Percentiles rank a stretch among this genome's conserved stretches.
Evolutionary conservation across 345 rosid genomes (phyloP).

Genomic region (Chamaenerion angustifolium): DNA sequence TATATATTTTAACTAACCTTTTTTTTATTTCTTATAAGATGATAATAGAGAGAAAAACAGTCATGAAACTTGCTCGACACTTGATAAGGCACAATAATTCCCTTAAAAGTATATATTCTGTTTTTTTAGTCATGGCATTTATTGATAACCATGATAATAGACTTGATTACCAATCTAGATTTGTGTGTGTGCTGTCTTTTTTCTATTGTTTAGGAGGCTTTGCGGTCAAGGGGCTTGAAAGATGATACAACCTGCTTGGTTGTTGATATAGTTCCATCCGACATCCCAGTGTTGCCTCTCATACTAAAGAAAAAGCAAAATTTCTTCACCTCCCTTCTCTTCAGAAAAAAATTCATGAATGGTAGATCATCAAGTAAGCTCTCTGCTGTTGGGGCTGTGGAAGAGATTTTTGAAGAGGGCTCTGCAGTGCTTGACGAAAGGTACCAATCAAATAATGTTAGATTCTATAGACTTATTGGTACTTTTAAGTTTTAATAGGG

Average conservation of each 20-base stretch:
- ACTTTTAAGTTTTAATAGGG: too few species aligned
- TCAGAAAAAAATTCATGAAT: conserved; percentile 41
- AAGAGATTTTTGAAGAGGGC: conserved; percentile 99
- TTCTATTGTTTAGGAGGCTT: conserved; percentile 54
- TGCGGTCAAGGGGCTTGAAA: conserved; percentile 91
- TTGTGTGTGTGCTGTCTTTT: not conserved
- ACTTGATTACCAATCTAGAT: too few species aligned
- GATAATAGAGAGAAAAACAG: too few species aligned
- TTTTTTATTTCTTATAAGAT: too few species aligned
- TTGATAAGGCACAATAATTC: too few species aligned
- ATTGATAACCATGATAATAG: too few species aligned
- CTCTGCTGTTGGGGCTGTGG: conserved; percentile 85
- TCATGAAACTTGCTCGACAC: too few species aligned
- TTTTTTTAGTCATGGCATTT: too few species aligned
- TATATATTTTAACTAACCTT: too few species aligned
- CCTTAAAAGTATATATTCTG: too few species aligned
- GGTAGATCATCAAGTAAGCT: conserved; percentile 58
- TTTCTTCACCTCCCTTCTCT: conserved; percentile 43
- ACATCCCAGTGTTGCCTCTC: conserved; percentile 52
- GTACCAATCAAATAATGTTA: conserved; percentile 15
- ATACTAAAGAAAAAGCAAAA: conserved; percentile 61
- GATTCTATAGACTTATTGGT: too few species aligned
- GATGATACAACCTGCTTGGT: conserved; percentile 99
- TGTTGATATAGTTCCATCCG: conserved; percentile 90
- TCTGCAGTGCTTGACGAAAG: conserved; percentile 94